A percentile compares a stretch with the other conserved stretches of the same genome.
phyloP scores from a whole-genome alignment of 2,329 filamentous ascomycete genomes.

The Hymenoscyphus linearis region DNA sequence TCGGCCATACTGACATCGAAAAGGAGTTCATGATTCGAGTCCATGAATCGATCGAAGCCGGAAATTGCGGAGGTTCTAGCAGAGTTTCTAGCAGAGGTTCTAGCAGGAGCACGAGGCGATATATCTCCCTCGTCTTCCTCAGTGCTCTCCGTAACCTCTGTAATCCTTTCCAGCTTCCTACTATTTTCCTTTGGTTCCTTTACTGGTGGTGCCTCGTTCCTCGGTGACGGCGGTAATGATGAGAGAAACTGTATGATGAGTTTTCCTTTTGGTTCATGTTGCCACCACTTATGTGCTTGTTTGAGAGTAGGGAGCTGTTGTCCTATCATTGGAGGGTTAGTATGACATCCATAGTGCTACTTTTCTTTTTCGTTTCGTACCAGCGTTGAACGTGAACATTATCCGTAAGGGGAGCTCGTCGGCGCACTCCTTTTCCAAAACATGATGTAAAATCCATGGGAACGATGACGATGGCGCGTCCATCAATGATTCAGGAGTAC shows the following conservation, averaged over 20 bases:
- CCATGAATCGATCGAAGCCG: slow-evolving; percentile 1
- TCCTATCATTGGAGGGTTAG: slow-evolving; percentile 9
- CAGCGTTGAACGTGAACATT: slow-evolving; percentile 29
- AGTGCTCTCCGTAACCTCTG: background rate
- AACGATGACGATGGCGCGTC: slow-evolving; percentile 7
- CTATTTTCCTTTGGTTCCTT: background rate
- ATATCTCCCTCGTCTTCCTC: too few species aligned
- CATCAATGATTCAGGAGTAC: slow-evolving; percentile 8
- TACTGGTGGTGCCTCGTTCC: background rate
- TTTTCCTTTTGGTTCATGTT: slow-evolving; percentile 20
- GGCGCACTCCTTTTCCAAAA: slow-evolving; percentile 16
- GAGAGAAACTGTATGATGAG: slow-evolving; percentile 21
- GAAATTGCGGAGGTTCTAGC: background rate
- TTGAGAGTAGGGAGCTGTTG: slow-evolving; percentile 21
- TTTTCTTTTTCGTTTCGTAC: slow-evolving; percentile 15
- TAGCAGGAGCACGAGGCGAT: too few species aligned
- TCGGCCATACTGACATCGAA: slow-evolving; percentile 14
- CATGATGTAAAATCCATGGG: slow-evolving; percentile 25
- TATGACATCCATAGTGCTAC: background rate
- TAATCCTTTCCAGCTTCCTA: background rate
- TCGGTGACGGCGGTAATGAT: slow-evolving; percentile 8
- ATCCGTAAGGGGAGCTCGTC: slow-evolving; percentile 23
- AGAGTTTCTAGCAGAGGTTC: background rate
- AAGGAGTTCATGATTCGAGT: slow-evolving; percentile 10
- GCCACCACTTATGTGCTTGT: slow-evolving; percentile 25